Evolutionary conservation across 768 basidiomycete genomes (phyloP), one percentile per base, ranked within the genome.

Genomic region (Lactarius pseudohatsudake): DNA sequence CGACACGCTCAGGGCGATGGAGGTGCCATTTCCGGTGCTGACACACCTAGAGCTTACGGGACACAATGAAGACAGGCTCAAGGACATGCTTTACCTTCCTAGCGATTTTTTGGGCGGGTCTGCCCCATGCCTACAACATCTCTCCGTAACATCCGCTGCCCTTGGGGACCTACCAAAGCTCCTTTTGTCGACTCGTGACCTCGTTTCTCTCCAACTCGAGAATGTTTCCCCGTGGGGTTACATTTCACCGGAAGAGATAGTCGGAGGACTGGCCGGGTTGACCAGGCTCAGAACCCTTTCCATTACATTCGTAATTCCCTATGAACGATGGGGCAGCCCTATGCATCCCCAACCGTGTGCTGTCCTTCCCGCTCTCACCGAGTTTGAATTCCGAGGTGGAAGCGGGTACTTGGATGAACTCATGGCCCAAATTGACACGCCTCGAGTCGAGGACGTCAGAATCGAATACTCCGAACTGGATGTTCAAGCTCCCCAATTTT

Each of bases 151-250:
- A 26, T 11, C 3, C 11, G 9, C 11, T 15, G 3, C 22, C n/a
- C 4, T 50, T 50, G 4, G 20, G 0, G 47, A 6, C 13, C 11
- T 50, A 6, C 47, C 47, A 26, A 22, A 10, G 22, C 47, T 50
- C 2, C 47, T 50, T 50, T 50, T 4, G 10, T 50, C 22, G 22
- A 4, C 47, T 13, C 22, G 11, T 50, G 22, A 26, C 22, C 47
- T 50, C 11, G 47, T 50, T 50, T 50, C 22, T 26, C 47, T 50
- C 10, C 10, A 5, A 13, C n/a, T 47, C 10, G 10, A 10, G 3
- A 0, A 9, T 22, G 0, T n/a, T n/a, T 3, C n/a, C 9, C 9
- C 18, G n/a, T 38, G 36, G 11, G 2, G 15, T 15, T 1, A 4
- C 22, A 6, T 50, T 26, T 26, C 22, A 26, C 47, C 47, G 10